These are phyloP conservation scores for Eragrostis tef DNA, from an alignment of 202 grass and related monocot genomes.

Conservation along the genomic window DNA sequence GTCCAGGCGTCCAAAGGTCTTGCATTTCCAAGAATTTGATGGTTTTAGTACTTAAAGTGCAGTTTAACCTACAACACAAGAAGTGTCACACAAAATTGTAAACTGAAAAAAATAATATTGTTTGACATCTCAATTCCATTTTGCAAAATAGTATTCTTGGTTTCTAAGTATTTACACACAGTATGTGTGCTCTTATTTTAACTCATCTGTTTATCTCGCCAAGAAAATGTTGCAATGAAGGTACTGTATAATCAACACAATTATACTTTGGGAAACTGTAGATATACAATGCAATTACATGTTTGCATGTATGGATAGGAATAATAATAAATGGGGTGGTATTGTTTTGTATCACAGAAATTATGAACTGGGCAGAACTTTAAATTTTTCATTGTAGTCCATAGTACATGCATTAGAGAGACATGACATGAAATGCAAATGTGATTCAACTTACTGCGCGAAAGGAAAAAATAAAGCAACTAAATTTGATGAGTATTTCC, in stretches of 20 bases:
- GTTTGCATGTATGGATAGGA: not conserved
- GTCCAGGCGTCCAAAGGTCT: constrained; percentile 91
- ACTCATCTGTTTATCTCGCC: not conserved
- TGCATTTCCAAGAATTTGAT: constrained; percentile 45
- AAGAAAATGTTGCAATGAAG: not conserved
- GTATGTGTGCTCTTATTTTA: not conserved
- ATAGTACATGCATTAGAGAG: not conserved
- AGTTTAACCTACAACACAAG: constrained; percentile 30
- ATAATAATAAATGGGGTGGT: not conserved
- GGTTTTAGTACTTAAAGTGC: constrained; percentile 25
- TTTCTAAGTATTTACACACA: too few species aligned
- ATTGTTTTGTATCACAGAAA: not conserved
- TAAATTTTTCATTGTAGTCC: not conserved
- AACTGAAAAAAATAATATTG: not conserved
- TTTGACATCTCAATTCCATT: not conserved
- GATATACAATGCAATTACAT: not conserved
- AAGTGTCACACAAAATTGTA: not conserved
- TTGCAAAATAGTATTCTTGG: not conserved
- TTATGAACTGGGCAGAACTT: not conserved
- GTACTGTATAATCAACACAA: not conserved
- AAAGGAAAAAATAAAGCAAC: not conserved
- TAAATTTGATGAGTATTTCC: not conserved
- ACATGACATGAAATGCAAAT: constrained; percentile 3
- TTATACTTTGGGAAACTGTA: not conserved
- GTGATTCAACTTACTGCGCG: not conserved